These are phyloP conservation scores for Aspergillus awamori DNA, from an alignment of 2,329 filamentous ascomycete species.

Conservation along the genomic window DNA sequence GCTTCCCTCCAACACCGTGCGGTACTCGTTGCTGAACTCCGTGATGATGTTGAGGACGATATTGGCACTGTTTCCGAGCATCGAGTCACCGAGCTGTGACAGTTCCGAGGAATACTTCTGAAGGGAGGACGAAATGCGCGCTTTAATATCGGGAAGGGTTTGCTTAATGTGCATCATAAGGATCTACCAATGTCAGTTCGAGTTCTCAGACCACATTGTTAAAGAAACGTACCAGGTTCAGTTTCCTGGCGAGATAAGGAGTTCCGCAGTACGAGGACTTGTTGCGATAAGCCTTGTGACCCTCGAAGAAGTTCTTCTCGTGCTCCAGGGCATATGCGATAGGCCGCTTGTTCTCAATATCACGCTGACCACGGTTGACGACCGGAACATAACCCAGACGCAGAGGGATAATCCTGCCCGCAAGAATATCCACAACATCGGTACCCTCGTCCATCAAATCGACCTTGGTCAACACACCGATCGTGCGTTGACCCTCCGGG, in stretches of 20 bases:
- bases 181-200: conserved; percentile 58
- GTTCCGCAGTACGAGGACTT: conserved; percentile 99
- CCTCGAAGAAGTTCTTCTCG: conserved; percentile 97
- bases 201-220: background rate
- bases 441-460: conserved; percentile 99
- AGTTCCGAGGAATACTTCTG: conserved; percentile 89
- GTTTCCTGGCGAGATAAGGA: conserved; percentile 91
- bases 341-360: conserved; percentile 97
- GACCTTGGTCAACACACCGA: conserved; percentile 97
- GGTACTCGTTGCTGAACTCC: conserved; percentile 97
- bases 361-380: conserved; percentile 94
- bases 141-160: conserved; percentile 97
- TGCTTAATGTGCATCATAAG: conserved; percentile 99
- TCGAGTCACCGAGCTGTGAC: conserved; percentile 80
- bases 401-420: conserved; percentile 93
- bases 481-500: conserved; percentile 94
- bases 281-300: conserved; percentile 97
- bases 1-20: conserved; percentile 93
- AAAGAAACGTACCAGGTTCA: conserved; percentile 68
- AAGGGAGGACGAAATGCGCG: conserved; percentile 87
- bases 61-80: conserved; percentile 94
- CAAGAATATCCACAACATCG: conserved; percentile 97
- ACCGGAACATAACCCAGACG: conserved; percentile 95
- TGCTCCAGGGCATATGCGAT: conserved; percentile 89
- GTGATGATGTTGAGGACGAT: conserved; percentile 98